Conservation (phyloP, 2,329 filamentous ascomycete genomes). For the Xylaria sp. region DNA sequence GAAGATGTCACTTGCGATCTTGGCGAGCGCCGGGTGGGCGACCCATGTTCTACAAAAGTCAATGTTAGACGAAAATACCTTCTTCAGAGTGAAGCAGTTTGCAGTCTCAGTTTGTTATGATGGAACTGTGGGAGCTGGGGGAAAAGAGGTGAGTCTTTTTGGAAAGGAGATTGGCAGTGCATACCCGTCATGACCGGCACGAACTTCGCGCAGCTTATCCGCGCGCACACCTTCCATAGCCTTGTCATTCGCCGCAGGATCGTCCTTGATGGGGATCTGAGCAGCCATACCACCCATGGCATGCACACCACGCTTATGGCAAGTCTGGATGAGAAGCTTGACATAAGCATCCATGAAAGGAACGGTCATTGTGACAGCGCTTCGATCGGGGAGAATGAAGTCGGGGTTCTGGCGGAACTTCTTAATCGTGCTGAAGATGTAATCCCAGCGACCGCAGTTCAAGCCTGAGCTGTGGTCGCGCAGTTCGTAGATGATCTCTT, state of each 20-base stretch:
- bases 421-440: conserved; percentile 99
- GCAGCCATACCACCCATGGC: conserved; percentile 99
- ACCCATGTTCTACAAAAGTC: conserved; percentile 79
- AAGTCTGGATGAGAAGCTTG: conserved; percentile 97
- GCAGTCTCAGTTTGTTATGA: no score
- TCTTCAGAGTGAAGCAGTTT: background rate
- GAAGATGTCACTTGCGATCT: conserved; percentile 91
- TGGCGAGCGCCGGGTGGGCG: conserved; percentile 90
- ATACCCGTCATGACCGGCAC: conserved; percentile 89
- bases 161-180: conserved; percentile 37
- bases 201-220: conserved; percentile 96
- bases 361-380: conserved; percentile 93
- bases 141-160: background rate
- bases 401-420: conserved; percentile 95
- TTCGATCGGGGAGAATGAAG: conserved; percentile 93
- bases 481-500: conserved; percentile 99
- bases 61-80: conserved; percentile 20
- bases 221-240: conserved; percentile 93
- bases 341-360: conserved; percentile 99
- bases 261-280: conserved; percentile 98
- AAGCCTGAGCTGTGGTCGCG: conserved; percentile 95
- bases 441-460: conserved; percentile 99
- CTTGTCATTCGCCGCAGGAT: conserved; percentile 88
- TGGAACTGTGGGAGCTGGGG: background rate
- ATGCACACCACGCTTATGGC: conserved; percentile 95